Conservation (phyloP, 75 land plant genomes). For the Gnetum montanum region DNA sequence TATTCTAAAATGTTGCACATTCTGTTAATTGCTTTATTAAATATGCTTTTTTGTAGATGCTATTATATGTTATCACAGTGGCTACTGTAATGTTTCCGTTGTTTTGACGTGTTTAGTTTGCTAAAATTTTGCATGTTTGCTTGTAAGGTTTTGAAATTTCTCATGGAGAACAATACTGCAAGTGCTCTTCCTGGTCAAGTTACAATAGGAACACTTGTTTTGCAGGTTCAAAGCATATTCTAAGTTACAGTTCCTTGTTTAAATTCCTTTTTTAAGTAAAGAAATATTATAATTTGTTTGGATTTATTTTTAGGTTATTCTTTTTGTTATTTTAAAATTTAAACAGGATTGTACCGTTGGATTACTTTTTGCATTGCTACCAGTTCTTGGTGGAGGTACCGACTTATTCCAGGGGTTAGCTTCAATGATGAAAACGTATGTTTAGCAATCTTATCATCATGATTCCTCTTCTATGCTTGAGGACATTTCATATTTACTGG, state of each 20-base stretch:
- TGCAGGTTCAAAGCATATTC: constrained; percentile 91
- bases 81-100: too few species aligned
- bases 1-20: too few species aligned
- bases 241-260: too few species aligned
- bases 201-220: constrained; percentile 93
- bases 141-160: constrained; percentile 93
- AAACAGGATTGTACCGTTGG: constrained; percentile 95
- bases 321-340: constrained; percentile 4
- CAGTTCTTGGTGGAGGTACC: constrained; percentile 84
- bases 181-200: constrained; percentile 96
- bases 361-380: constrained; percentile 92
- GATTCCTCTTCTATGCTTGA: background rate
- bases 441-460: too few species aligned
- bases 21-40: too few species aligned
- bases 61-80: too few species aligned
- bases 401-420: constrained; percentile 78
- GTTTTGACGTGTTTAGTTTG: too few species aligned
- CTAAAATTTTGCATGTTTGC: too few species aligned
- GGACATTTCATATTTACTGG: too few species aligned
- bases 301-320: background rate
- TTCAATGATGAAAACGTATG: constrained; percentile 87
- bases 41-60: too few species aligned
- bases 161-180: constrained; percentile 87
- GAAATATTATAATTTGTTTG: background rate
- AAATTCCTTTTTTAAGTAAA: too few species aligned